Evolutionary conservation across 2,329 filamentous ascomycete genomes (phyloP), one percentile per base, ranked within the genome.

Genomic region (Aureobasidium leucospermi): DNA sequence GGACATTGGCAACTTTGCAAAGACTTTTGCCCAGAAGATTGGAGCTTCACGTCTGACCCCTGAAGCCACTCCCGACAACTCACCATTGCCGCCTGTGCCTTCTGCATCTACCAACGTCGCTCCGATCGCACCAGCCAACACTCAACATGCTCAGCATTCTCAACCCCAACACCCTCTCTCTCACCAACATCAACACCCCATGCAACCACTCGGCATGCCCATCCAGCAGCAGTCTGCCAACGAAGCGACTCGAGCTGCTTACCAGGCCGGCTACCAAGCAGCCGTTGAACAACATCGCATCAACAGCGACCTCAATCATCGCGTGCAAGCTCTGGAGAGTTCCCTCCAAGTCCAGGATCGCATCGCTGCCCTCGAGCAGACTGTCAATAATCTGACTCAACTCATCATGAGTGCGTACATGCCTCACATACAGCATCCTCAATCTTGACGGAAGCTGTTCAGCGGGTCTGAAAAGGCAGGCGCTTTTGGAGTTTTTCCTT

Each of bases 1-100:
- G n/a, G 55, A 58, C 16, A 58, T 58, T 49, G 55, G 55, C 23
- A 58, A 58, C 29, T 58, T 58, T 58, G 55, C 55, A 49, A 58
- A 58, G 36, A 48, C 55, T 19, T 58, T 58, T 49, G 43, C 55
- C 8, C n/a, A 19, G n/a, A 48, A 42, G 36, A 41, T 58, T 13
- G 53, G 53, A 5, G 7, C 39, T 19, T 34, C 52, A 0, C 13
- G 41, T 13, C 11, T 58, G 43, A 58, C 55, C 13, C 55, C 55
- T 28, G 55, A 58, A 28, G 45, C 43, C 0, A 58, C 55, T 9
- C 45, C 55, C 10, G 36, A 58, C 38, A 19, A 48, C 34, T 57
- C 52, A 10, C 52, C 52, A 16, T 31, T 38, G 41, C 42, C 53
- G 1, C 29, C 52, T n/a, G 52, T 45, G 11, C 31, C 52, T 38